A percentile compares a stretch with the other conserved stretches of the same genome.
Conservation (phyloP, 164 flowering plant species). For the Magnolia kwangsiensis region DNA sequence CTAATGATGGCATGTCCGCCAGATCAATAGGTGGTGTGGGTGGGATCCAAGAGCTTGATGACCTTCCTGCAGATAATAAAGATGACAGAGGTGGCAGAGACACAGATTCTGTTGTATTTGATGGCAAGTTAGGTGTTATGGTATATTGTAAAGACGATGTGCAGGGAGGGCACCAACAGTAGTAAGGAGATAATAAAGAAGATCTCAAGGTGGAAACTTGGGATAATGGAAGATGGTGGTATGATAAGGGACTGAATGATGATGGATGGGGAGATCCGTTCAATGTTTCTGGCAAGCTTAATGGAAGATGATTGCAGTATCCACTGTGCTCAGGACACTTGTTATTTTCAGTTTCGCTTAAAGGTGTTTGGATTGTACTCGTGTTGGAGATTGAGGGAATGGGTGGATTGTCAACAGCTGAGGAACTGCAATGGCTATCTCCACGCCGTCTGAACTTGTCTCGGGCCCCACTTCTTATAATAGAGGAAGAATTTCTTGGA, state of each 20-base stretch:
- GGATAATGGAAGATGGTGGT: conserved; percentile 2
- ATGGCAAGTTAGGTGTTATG: conserved; percentile 29
- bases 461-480: conserved; percentile 34
- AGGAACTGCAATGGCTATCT: conserved; percentile 27
- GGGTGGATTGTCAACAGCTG: conserved; percentile 25
- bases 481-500: conserved; percentile 36
- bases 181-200: conserved; percentile 60
- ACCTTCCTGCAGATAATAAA: conserved; percentile 36
- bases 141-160: conserved; percentile 42
- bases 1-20: conserved; percentile 37
- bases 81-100: conserved; percentile 56
- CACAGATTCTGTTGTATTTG: conserved; percentile 30
- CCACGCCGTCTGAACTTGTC: conserved; percentile 53
- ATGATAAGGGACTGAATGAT: conserved; percentile 12
- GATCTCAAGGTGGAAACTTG: conserved; percentile 24
- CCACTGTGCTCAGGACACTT: conserved; percentile 25
- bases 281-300: conserved; percentile 39
- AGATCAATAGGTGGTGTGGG: conserved; percentile 35
- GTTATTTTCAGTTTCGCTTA: conserved; percentile 27
- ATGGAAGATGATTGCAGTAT: conserved; percentile 12
- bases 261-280: conserved; percentile 18
- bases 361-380: conserved; percentile 12
- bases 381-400: conserved; percentile 17
- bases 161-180: conserved; percentile 83
- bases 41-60: conserved; percentile 33